phyloP scores from a whole-genome alignment of 2,329 filamentous ascomycete genomes.

The Xylaria sp. region DNA sequence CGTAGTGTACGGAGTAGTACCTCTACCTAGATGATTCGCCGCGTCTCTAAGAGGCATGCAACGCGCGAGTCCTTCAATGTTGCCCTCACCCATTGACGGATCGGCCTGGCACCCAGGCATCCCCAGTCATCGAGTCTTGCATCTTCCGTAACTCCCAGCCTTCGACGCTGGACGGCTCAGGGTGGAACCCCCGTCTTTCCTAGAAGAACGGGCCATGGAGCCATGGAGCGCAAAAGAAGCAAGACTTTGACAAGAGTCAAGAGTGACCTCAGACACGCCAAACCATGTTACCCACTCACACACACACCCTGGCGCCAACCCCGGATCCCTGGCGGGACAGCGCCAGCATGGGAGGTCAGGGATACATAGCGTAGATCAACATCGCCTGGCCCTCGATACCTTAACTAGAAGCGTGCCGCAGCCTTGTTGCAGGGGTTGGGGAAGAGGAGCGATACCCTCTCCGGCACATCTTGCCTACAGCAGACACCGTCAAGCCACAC shows the following conservation, averaged over 20 bases:
- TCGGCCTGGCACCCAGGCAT: constrained; percentile 29
- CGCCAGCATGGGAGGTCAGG: constrained; percentile 18
- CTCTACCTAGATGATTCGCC: constrained; percentile 25
- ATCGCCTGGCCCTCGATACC: constrained; percentile 25
- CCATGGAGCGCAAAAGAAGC: constrained; percentile 23
- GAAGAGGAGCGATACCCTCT: constrained; percentile 25
- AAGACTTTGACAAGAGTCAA: constrained; percentile 9
- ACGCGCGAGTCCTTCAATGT: constrained; percentile 25
- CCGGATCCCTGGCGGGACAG: constrained; percentile 25
- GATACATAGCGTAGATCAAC: constrained; percentile 23
- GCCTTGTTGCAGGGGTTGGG: constrained; percentile 31
- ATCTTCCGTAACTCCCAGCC: constrained; percentile 23
- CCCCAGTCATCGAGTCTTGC: constrained; percentile 26
- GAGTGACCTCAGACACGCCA: constrained; percentile 30
- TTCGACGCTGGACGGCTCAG: constrained; percentile 25
- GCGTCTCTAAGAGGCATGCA: constrained; percentile 22
- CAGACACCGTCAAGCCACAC: constrained; percentile 4
- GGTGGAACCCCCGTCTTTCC: neutral
- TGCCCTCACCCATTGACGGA: constrained; percentile 28
- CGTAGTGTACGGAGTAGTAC: neutral
- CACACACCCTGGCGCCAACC: constrained; percentile 26
- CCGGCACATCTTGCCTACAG: constrained; percentile 23
- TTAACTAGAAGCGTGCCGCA: constrained; percentile 21
- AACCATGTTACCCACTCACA: constrained; percentile 23
- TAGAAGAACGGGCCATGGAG: constrained; percentile 15